phyloP scores from a whole-genome alignment of 495 filamentous ascomycete genomes.

The Penicillium flavigenum region DNA sequence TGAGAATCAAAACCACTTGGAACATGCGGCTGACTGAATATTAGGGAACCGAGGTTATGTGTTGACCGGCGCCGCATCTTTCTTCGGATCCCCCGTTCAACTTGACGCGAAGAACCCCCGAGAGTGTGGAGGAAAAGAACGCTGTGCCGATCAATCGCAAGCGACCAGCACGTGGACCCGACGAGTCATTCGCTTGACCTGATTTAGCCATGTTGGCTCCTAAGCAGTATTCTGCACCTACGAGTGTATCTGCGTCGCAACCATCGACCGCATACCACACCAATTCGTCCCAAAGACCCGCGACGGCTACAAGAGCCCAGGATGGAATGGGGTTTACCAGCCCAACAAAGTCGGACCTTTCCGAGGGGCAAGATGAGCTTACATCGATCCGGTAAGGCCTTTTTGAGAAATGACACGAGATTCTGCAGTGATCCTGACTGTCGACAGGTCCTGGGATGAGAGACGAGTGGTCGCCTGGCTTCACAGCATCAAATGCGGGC shows the following conservation, averaged over 20 bases:
- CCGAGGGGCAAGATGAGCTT: conserved; percentile 64
- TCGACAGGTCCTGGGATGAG: conserved; percentile 77
- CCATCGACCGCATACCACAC: conserved; percentile 53
- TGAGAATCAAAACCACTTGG: conserved; percentile 2
- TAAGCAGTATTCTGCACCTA: conserved; percentile 69
- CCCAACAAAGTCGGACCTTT: conserved; percentile 94
- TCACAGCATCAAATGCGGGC: conserved; percentile 80
- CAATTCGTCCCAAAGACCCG: conserved; percentile 47
- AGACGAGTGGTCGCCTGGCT: conserved; percentile 88
- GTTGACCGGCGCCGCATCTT: conserved; percentile 16
- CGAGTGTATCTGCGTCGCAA: conserved; percentile 58
- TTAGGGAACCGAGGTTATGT: conserved; percentile 22
- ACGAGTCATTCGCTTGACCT: conserved; percentile 8
- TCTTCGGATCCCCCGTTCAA: conserved; percentile 12
- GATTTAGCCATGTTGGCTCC: conserved; percentile 75
- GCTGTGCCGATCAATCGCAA: conserved; percentile 5
- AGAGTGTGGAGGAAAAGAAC: conserved; percentile 17
- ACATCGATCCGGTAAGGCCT: conserved; percentile 59
- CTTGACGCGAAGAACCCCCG: conserved; percentile 13
- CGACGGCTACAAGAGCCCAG: conserved; percentile 53
- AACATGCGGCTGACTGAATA: conserved; percentile 16
- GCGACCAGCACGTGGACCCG: not conserved
- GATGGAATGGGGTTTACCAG: conserved; percentile 70
- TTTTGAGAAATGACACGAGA: not conserved
- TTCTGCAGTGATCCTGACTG: conserved; percentile 22